Percentiles rank a stretch among this genome's conserved stretches.
These are phyloP conservation scores for Tricholomella constricta DNA, from an alignment of 768 basidiomycete species.

Conservation along the genomic window DNA sequence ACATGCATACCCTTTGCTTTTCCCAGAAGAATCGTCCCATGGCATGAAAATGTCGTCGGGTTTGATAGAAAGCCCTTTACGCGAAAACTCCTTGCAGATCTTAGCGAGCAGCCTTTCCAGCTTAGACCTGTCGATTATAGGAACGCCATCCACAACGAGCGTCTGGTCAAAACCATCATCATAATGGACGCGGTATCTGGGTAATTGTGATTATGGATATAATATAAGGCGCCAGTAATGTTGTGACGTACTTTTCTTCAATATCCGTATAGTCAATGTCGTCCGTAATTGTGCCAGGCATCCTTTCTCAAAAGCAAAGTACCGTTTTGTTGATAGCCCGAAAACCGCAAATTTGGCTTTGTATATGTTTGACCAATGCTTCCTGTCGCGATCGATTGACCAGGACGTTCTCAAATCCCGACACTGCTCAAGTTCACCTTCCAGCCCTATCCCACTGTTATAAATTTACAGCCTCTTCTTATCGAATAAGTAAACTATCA, in stretches of 20 bases:
- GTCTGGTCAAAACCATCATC: constrained; percentile 90
- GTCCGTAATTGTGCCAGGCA: constrained; percentile 56
- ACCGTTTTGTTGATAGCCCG: constrained; percentile 47
- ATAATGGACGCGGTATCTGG: constrained; percentile 82
- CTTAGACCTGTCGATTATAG: constrained; percentile 85
- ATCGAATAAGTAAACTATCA: no score
- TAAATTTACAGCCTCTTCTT: no score
- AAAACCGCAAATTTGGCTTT: neutral
- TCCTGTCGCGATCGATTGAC: no score
- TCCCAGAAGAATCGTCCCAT: constrained; percentile 79
- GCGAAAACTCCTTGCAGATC: constrained; percentile 81
- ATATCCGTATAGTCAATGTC: constrained; percentile 89
- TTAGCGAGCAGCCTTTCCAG: constrained; percentile 79
- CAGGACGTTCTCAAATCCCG: no score
- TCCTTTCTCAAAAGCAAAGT: constrained; percentile 44
- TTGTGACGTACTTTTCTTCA: constrained; percentile 68
- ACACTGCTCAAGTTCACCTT: no score
- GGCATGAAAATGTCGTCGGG: constrained; percentile 83
- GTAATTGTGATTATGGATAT: constrained; percentile 3
- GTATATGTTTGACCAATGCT: constrained; percentile 1
- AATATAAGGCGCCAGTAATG: neutral
- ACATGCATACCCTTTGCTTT: constrained; percentile 93
- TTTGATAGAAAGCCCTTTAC: constrained; percentile 77
- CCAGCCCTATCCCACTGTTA: no score
- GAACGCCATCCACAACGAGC: constrained; percentile 90